A percentile compares a stretch with the other conserved stretches of the same genome.
These are phyloP conservation scores for Cercospora sojina DNA, from an alignment of 2,329 filamentous ascomycete species.

Conservation along the genomic window DNA sequence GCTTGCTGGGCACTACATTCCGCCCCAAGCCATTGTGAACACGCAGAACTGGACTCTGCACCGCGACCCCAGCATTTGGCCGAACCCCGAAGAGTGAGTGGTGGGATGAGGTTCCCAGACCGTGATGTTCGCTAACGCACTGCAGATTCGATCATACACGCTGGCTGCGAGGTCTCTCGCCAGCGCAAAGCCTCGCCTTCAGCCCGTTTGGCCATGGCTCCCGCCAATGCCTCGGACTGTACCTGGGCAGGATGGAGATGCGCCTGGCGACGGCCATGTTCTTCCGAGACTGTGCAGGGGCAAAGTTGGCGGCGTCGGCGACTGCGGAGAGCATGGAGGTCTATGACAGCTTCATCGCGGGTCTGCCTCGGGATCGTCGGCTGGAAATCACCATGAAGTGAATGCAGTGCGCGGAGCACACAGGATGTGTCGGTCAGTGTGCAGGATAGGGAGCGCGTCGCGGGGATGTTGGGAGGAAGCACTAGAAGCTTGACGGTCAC, in stretches of 20 bases:
- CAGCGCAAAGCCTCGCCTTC: constrained; percentile 15
- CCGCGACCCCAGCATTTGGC: constrained; percentile 26
- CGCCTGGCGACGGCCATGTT: constrained; percentile 25
- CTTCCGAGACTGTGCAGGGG: constrained; percentile 16
- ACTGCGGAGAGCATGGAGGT: constrained; percentile 30
- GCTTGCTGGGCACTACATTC: background rate
- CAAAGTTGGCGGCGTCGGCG: constrained; percentile 26
- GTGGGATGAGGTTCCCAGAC: background rate
- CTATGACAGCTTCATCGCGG: background rate
- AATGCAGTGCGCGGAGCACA: background rate
- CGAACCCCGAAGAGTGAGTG: constrained; percentile 28
- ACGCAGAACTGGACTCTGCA: constrained; percentile 34
- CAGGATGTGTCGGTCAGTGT: background rate
- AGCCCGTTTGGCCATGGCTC: constrained; percentile 30
- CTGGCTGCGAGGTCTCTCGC: background rate
- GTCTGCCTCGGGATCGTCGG: background rate
- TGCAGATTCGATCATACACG: background rate
- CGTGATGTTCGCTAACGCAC: background rate
- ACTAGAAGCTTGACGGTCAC: background rate
- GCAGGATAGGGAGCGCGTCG: background rate
- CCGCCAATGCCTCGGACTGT: constrained; percentile 29
- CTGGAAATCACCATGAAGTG: background rate
- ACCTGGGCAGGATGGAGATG: constrained; percentile 35
- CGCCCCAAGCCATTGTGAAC: constrained; percentile 15
- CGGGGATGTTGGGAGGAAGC: background rate